phyloP scores from a whole-genome alignment of 1,139 yeast species.

The Zygoascus meyerae region DNA sequence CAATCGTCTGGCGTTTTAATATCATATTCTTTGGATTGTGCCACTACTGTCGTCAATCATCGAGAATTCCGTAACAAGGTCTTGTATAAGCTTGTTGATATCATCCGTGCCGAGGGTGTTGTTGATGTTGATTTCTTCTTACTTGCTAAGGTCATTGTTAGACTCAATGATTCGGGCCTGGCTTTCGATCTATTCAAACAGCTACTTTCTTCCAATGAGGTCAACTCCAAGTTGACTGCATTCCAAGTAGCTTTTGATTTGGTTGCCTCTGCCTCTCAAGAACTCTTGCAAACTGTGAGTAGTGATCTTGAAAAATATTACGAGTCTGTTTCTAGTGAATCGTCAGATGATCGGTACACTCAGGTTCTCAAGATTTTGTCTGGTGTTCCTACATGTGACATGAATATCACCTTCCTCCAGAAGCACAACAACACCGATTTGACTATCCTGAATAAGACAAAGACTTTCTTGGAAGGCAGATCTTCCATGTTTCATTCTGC shows the following conservation, averaged over 20 bases:
- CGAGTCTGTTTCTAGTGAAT: conserved; percentile 31
- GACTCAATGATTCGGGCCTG: conserved; percentile 67
- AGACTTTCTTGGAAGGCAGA: conserved; percentile 80
- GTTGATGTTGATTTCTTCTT: conserved; percentile 60
- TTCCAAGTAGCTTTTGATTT: conserved; percentile 95
- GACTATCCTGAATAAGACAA: conserved; percentile 74
- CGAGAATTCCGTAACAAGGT: conserved; percentile 61
- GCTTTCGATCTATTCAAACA: conserved; percentile 65
- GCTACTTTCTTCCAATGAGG: conserved; percentile 35
- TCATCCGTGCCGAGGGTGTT: conserved; percentile 50
- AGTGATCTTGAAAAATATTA: conserved; percentile 40
- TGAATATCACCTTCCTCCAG: conserved; percentile 79
- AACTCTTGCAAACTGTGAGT: conserved; percentile 60
- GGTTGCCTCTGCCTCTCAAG: conserved; percentile 91
- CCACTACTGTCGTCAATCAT: conserved; percentile 60
- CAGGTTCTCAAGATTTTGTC: conserved; percentile 66
- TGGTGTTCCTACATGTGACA: conserved; percentile 93
- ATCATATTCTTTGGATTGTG: conserved; percentile 71
- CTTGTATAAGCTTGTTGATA: conserved; percentile 55
- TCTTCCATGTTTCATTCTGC: conserved; percentile 94
- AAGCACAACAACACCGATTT: conserved; percentile 86
- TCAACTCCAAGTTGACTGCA: conserved; percentile 49
- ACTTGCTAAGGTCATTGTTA: conserved; percentile 80
- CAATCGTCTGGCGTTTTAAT: conserved; percentile 43
- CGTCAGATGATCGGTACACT: conserved; percentile 19